Percentiles rank a stretch among this genome's conserved stretches.
Evolutionary conservation across 108 stramenopile species (phyloP).

Genomic region (Cyclotella kingstonii): DNA sequence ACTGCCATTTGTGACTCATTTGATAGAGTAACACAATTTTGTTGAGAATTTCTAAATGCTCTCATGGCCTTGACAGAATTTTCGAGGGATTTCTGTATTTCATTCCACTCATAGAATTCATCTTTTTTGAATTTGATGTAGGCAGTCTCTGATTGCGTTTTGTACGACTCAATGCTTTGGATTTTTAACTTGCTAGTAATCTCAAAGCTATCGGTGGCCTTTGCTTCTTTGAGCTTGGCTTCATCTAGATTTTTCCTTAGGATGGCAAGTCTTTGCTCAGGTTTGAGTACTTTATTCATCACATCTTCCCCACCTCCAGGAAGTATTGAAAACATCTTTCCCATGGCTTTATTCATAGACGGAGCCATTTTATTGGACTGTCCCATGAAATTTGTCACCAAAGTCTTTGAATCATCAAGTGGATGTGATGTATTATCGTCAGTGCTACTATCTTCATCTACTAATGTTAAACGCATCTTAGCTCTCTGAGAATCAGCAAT

Average conservation of each 20-base stretch:
- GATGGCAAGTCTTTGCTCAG: slow-evolving; percentile 51
- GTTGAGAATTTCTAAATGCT: slow-evolving; percentile 22
- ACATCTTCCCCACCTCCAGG: slow-evolving; percentile 69
- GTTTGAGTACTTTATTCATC: slow-evolving; percentile 66
- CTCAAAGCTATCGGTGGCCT: slow-evolving; percentile 51
- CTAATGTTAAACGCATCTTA: slow-evolving; percentile 51
- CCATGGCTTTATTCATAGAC: slow-evolving; percentile 54
- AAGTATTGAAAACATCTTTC: slow-evolving; percentile 55
- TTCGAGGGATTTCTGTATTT: slow-evolving; percentile 41
- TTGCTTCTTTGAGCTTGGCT: slow-evolving; percentile 54
- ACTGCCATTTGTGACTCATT: background rate
- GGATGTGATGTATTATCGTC: slow-evolving; percentile 7
- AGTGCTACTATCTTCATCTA: slow-evolving; percentile 24
- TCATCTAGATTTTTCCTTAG: slow-evolving; percentile 51
- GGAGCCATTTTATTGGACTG: slow-evolving; percentile 22
- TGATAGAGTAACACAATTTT: background rate
- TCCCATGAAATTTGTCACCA: slow-evolving; percentile 6
- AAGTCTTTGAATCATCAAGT: slow-evolving; percentile 2
- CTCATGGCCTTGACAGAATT: slow-evolving; percentile 22
- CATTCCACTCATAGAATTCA: slow-evolving; percentile 47
- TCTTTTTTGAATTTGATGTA: slow-evolving; percentile 46
- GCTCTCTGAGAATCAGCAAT: slow-evolving; percentile 51
- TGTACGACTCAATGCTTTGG: slow-evolving; percentile 43
- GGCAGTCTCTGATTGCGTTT: slow-evolving; percentile 32
- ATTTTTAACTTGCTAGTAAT: slow-evolving; percentile 35